A percentile compares a stretch with the other conserved stretches of the same genome.
Evolutionary conservation across 768 basidiomycete species (phyloP).

Genomic region (Auricularia sp.): DNA sequence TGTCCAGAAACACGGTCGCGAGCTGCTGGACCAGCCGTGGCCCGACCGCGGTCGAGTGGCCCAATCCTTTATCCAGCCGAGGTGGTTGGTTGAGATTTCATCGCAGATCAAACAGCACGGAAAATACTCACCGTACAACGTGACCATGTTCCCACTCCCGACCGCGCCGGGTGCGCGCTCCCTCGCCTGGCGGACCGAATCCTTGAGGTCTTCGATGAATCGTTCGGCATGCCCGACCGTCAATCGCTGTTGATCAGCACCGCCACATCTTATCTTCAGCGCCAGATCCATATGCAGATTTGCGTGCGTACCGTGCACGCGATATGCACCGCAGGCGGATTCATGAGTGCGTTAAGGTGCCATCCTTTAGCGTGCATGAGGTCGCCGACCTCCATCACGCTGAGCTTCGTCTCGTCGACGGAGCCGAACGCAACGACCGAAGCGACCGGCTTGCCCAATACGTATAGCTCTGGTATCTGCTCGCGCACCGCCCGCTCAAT

Average conservation of each 20-base stretch:
- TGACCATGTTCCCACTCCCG: conserved; percentile 82
- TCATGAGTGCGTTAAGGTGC: conserved; percentile 79
- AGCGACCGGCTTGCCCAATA: conserved; percentile 82
- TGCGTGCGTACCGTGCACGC: conserved; percentile 69
- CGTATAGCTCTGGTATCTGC: conserved; percentile 72
- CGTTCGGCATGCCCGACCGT: conserved; percentile 68
- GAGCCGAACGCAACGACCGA: conserved; percentile 86
- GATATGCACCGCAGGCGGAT: conserved; percentile 81
- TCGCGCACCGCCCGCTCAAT: conserved; percentile 58
- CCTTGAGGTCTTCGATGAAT: conserved; percentile 77
- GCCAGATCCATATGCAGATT: not conserved
- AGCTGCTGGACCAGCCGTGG: conserved; percentile 69
- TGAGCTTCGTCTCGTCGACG: conserved; percentile 39
- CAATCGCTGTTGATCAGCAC: conserved; percentile 42
- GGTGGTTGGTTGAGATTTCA: conserved; percentile 1
- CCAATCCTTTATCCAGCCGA: conserved; percentile 44
- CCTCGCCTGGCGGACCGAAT: conserved; percentile 64
- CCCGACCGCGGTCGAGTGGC: conserved; percentile 72
- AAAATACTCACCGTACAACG: conserved; percentile 60
- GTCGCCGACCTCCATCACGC: conserved; percentile 86
- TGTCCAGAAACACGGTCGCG: conserved; percentile 72
- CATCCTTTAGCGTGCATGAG: conserved; percentile 77
- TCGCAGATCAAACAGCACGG: conserved; percentile 15
- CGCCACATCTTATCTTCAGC: conserved; percentile 1
- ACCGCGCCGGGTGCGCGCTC: conserved; percentile 13